phyloP scores from a whole-genome alignment of 768 basidiomycete species.

The Naganishia antarctica region DNA sequence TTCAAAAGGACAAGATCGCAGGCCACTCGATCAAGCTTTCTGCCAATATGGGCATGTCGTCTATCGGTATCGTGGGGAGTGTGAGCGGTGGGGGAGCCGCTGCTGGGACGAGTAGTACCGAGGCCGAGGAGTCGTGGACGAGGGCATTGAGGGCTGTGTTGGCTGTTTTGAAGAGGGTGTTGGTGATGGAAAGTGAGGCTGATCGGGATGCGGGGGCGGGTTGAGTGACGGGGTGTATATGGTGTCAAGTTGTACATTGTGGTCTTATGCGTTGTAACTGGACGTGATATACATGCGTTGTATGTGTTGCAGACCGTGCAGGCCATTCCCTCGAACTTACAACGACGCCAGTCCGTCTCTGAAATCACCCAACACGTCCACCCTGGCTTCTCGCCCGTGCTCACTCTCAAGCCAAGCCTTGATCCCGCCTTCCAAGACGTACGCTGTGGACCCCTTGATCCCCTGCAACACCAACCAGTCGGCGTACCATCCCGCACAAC shows the following conservation, averaged over 20 bases:
- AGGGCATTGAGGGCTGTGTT: constrained; percentile 85
- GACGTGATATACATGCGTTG: too few relatives aligned
- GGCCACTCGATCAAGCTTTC: constrained; percentile 90
- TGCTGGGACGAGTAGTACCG: constrained; percentile 22
- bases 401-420: constrained; percentile 32
- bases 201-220: constrained; percentile 24
- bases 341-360: background rate
- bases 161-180: constrained; percentile 43
- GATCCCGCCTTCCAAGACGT: constrained; percentile 32
- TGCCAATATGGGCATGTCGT: constrained; percentile 57
- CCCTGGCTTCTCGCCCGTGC: background rate
- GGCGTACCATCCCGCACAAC: constrained; percentile 36
- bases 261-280: too few relatives aligned
- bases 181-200: constrained; percentile 46
- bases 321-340: background rate
- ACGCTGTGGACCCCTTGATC: constrained; percentile 15
- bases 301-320: too few relatives aligned
- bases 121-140: constrained; percentile 91
- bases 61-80: constrained; percentile 26
- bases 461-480: constrained; percentile 26
- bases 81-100: constrained; percentile 15
- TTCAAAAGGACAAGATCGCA: constrained; percentile 90
- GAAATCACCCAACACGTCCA: constrained; percentile 8
- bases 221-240: background rate
- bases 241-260: background rate